These are phyloP conservation scores for Bassia scoparia DNA, from an alignment of 148 eudicot genomes.

Conservation along the genomic window DNA sequence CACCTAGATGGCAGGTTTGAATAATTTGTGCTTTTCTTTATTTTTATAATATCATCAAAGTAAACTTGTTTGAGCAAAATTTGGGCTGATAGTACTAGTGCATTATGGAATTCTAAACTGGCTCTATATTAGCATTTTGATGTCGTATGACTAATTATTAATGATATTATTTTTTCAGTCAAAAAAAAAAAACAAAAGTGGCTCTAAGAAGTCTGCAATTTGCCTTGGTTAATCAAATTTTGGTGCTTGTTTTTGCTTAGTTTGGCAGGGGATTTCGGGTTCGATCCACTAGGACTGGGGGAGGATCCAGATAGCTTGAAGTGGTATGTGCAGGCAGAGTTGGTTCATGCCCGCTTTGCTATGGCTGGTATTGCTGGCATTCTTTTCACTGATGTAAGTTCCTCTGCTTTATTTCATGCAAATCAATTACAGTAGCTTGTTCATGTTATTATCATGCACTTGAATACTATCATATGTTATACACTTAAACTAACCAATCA, in stretches of 20 bases:
- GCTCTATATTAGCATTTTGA: too few species aligned
- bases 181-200: too few species aligned
- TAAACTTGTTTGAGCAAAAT: neutral
- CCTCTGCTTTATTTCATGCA: neutral
- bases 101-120: too few species aligned
- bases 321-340: constrained; percentile 96
- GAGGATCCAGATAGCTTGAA: constrained; percentile 82
- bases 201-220: too few species aligned
- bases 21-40: neutral
- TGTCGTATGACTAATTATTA: too few species aligned
- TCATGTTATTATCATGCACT: too few species aligned
- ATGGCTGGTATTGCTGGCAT: constrained; percentile 99
- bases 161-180: too few species aligned
- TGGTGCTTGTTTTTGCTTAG: constrained; percentile 28
- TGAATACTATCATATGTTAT: too few species aligned
- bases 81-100: neutral
- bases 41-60: neutral
- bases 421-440: too few species aligned
- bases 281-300: constrained; percentile 92
- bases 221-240: too few species aligned
- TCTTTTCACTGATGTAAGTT: constrained; percentile 78
- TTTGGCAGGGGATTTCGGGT: constrained; percentile 85
- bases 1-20: constrained; percentile 86
- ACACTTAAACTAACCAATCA: too few species aligned
- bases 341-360: constrained; percentile 89